Percentiles rank a stretch among this genome's conserved stretches.
These are phyloP conservation scores for Fusarium acutatum DNA, from an alignment of 2,329 filamentous ascomycete species.

Conservation along the genomic window DNA sequence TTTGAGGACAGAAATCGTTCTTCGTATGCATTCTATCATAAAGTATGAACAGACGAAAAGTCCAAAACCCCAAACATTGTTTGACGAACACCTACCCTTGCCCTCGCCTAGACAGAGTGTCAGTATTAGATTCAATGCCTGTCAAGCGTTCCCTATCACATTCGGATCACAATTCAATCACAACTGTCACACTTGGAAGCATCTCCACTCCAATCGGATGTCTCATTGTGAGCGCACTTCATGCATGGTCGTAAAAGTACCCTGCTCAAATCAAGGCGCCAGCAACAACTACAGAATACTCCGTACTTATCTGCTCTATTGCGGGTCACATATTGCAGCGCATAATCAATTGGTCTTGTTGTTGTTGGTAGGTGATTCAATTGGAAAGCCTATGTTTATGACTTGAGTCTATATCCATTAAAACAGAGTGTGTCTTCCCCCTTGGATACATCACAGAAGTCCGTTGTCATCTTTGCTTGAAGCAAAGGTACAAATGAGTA, in stretches of 20 bases:
- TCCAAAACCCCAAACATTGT: not conserved
- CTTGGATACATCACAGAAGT: not conserved
- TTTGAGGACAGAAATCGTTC: not conserved
- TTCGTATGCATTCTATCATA: not conserved
- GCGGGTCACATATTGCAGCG: not conserved
- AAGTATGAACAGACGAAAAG: conserved; percentile 1
- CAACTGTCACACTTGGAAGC: conserved; percentile 6
- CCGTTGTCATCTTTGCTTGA: not conserved
- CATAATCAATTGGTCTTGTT: not conserved
- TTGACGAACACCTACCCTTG: not conserved
- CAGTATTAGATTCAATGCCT: not conserved
- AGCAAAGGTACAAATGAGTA: not conserved
- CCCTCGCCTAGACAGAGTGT: not conserved
- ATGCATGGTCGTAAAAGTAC: not conserved
- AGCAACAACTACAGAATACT: not conserved
- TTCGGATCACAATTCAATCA: conserved; percentile 13
- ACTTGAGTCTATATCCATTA: not conserved
- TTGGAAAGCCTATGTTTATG: not conserved
- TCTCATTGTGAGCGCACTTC: not conserved
- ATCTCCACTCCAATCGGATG: not conserved
- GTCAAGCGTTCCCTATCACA: conserved; percentile 12
- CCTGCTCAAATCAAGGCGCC: not conserved
- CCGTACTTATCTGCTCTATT: not conserved
- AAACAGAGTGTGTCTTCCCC: not conserved
- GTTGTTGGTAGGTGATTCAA: not conserved